Conservation (phyloP, 768 basidiomycete genomes). For the Tricholoma sp. region DNA sequence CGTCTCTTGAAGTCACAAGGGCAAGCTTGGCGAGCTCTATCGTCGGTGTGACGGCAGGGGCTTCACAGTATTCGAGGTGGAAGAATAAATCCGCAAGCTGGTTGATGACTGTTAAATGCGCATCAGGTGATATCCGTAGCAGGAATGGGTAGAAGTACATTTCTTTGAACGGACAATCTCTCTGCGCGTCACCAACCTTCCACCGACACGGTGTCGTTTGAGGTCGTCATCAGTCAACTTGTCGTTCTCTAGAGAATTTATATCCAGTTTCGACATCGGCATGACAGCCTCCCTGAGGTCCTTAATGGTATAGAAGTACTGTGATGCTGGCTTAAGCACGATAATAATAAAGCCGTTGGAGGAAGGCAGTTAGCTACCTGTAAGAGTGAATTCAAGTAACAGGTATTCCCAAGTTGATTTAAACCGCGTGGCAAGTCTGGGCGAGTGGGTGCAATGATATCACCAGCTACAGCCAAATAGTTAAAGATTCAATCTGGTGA, state of each 20-base stretch:
- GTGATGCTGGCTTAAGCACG: constrained; percentile 4
- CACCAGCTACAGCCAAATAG: constrained; percentile 50
- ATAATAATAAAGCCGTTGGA: background rate
- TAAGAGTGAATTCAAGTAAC: constrained; percentile 77
- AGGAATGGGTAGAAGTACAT: constrained; percentile 44
- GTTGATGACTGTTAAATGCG: constrained; percentile 55
- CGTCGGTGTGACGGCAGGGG: constrained; percentile 72
- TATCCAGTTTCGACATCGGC: constrained; percentile 48
- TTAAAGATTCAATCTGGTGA: background rate
- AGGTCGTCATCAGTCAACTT: constrained; percentile 78
- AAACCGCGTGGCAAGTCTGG: constrained; percentile 79
- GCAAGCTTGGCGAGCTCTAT: constrained; percentile 89
- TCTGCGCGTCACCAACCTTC: constrained; percentile 70
- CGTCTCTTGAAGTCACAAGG: constrained; percentile 84
- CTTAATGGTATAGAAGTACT: constrained; percentile 97
- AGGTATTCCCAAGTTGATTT: constrained; percentile 86
- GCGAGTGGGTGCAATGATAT: constrained; percentile 43
- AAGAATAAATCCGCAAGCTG: constrained; percentile 78
- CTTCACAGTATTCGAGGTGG: constrained; percentile 62
- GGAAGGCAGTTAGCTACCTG: constrained; percentile 39
- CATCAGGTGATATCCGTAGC: constrained; percentile 8
- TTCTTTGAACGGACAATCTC: constrained; percentile 83
- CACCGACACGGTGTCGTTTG: constrained; percentile 82
- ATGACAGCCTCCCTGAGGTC: constrained; percentile 76
- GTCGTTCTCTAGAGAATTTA: constrained; percentile 58